Evolutionary conservation across 2,329 filamentous ascomycete genomes (phyloP).

Genomic region (Calonectria montana): DNA sequence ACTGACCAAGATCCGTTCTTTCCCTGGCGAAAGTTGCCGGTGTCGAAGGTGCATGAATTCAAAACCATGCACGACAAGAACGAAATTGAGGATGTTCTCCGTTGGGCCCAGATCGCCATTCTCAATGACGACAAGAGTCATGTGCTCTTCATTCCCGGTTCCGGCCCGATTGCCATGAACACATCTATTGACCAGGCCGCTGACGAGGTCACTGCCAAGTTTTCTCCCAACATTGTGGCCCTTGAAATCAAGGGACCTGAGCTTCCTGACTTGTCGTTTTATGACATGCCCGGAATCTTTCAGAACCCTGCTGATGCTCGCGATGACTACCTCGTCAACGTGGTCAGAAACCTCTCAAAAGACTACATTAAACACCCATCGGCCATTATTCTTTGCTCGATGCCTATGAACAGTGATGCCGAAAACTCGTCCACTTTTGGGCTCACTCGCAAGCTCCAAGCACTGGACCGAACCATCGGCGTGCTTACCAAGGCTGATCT

Average conservation of each 20-base stretch:
- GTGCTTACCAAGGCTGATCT: constrained; percentile 90
- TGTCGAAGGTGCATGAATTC: constrained; percentile 66
- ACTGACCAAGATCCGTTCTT: constrained; percentile 67
- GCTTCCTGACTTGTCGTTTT: constrained; percentile 82
- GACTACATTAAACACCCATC: constrained; percentile 77
- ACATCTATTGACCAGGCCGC: constrained; percentile 49
- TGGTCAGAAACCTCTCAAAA: constrained; percentile 77
- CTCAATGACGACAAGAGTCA: constrained; percentile 72
- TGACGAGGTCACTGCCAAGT: constrained; percentile 68
- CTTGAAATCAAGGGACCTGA: constrained; percentile 79
- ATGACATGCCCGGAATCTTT: constrained; percentile 87
- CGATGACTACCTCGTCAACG: constrained; percentile 75
- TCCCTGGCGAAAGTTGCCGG: constrained; percentile 70
- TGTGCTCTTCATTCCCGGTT: constrained; percentile 64
- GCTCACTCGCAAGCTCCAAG: constrained; percentile 68
- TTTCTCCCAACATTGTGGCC: constrained; percentile 84
- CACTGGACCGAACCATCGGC: constrained; percentile 72
- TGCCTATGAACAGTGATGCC: constrained; percentile 82
- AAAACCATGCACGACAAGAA: constrained; percentile 69
- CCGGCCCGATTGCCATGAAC: constrained; percentile 55
- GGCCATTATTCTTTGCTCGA: constrained; percentile 81
- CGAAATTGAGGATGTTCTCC: constrained; percentile 75
- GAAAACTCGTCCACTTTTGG: constrained; percentile 79
- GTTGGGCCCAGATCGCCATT: constrained; percentile 81
- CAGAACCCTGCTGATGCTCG: constrained; percentile 72